Evolutionary conservation across 306 rosid genomes (phyloP), one percentile per base, ranked within the genome.

Genomic region (Alnus rubra): DNA sequence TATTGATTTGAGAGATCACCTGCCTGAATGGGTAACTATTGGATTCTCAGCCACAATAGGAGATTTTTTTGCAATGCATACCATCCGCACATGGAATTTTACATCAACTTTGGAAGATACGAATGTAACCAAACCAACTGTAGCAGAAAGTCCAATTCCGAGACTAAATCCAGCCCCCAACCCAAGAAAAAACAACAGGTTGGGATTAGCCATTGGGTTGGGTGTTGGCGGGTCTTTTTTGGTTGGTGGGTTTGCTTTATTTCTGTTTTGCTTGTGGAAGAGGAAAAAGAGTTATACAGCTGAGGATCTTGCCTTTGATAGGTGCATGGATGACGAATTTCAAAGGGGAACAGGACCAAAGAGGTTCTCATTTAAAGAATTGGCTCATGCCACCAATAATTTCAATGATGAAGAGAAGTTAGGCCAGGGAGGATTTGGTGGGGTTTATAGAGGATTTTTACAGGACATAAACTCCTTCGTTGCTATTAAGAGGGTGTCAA

Each of bases 11-110:
- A 83, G 78, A 35, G 9, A 37, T 12, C 0, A 14, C 19, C 52
- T 89, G 23, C 81, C 87, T 1, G 81, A 75, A 30, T 16, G 19
- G 3, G 89, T 87, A 71, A 74, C 67, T 5, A 15, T 83, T 37
- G 89, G 89, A 28, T 78, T 86, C 83, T 78, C 79, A 15, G 59
- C 60, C 2, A 13, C 72, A 9, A 75, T 50, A 58, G 65, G 65
- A 8, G 2, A n/a, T n/a, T n/a, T n/a, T n/a, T n/a, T n/a, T 1
- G 30, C 18, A 19, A 18, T 3, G 15, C 64, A 58, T 58, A 23
- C n/a, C n/a, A 30, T 58, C 9, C 3, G 4, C 64, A 3, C 63
- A 19, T 56, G 30, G 30, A 5, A n/a, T 1, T 56, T 56, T 23
- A 19, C 6, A 2, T 6, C 31, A 9, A 58, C 64, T 19, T 58